Conservation (phyloP, 1,139 yeast species). For the Debaryomyces sp. region DNA sequence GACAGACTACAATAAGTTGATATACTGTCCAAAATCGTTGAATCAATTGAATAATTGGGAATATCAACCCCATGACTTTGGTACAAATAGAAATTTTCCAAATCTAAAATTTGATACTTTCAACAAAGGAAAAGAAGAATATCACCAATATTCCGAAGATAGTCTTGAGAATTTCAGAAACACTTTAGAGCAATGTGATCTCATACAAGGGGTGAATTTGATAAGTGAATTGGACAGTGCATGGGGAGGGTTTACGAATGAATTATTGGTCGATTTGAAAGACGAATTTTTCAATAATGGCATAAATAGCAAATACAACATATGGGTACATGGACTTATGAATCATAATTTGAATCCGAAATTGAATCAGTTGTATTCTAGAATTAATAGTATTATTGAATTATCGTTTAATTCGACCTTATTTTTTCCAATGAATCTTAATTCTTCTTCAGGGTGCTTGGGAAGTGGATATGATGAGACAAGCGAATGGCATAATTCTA, state of each 20-base stretch:
- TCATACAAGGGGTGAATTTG: conserved; percentile 68
- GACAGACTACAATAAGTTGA: conserved; percentile 78
- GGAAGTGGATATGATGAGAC: conserved; percentile 17
- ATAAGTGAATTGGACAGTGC: conserved; percentile 70
- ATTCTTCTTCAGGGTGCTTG: conserved; percentile 9
- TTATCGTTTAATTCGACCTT: conserved; percentile 50
- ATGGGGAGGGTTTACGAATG: conserved; percentile 81
- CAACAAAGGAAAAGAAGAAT: conserved; percentile 35
- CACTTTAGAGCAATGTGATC: conserved; percentile 77
- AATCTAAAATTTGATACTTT: conserved; percentile 30
- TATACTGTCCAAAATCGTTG: conserved; percentile 65
- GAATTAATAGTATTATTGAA: conserved; percentile 51
- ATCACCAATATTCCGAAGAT: conserved; percentile 43
- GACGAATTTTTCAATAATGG: conserved; percentile 77
- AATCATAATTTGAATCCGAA: conserved; percentile 8
- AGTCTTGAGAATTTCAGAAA: conserved; percentile 62
- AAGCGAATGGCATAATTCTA: conserved; percentile 47
- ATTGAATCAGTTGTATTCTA: conserved; percentile 28
- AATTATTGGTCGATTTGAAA: conserved; percentile 52
- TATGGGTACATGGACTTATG: conserved; percentile 46
- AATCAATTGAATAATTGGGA: conserved; percentile 60
- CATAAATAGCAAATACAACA: conserved; percentile 37
- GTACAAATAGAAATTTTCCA: conserved; percentile 32
- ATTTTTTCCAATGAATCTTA: conserved; percentile 47
- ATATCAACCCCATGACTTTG: conserved; percentile 20